Evolutionary conservation across 148 eudicot genomes (phyloP), one percentile per base, ranked within the genome.

Genomic region (Rhododendron griersonianum): DNA sequence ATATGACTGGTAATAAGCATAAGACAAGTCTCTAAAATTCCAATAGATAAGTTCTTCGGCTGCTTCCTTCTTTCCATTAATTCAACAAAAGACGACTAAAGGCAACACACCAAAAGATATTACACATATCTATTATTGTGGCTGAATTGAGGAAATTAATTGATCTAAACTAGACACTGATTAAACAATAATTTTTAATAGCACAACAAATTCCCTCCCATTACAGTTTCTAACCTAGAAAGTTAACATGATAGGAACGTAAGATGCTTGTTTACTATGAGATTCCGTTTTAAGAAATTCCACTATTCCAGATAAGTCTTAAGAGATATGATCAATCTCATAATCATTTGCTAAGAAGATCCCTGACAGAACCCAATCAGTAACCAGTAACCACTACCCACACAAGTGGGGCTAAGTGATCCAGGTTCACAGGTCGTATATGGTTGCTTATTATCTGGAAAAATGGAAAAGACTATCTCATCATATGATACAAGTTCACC

Each of bases 121-220:
- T 30, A 11, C 18, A 35, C 79, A 39, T 39, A 16, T 16, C 23
- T 71, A 5, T 35, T 13, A 78, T 21, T 44, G 81, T 23, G 35
- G 55, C 81, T 45, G 15, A 44, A n/a, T 78, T 19, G 11, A 39
- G 45, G 48, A 78, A 41, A 44, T 78, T 47, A 25, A 78, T 10
- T 30, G 81, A 78, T 44, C 57, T 48, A 48, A 79, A 47, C 59
- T 25, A 25, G 82, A 79, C 39, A 79, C 82, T 79, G 21, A 79
- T 47, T 47, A 25, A 7, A 11, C 59, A 48, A 45, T 21, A 25
- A 44, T 35, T 80, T 51, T 25, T 11, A 25, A 7, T 30, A 67
- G 35, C 11, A 15, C 74, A 67, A 67, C 33, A 67, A 25, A 30
- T 55, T 53, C 9, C 11, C 44, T 25, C 35, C 30, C 35, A 65